Evolutionary conservation across 2,329 filamentous ascomycete species (phyloP).

Genomic region (Emericellopsis atlantica): DNA sequence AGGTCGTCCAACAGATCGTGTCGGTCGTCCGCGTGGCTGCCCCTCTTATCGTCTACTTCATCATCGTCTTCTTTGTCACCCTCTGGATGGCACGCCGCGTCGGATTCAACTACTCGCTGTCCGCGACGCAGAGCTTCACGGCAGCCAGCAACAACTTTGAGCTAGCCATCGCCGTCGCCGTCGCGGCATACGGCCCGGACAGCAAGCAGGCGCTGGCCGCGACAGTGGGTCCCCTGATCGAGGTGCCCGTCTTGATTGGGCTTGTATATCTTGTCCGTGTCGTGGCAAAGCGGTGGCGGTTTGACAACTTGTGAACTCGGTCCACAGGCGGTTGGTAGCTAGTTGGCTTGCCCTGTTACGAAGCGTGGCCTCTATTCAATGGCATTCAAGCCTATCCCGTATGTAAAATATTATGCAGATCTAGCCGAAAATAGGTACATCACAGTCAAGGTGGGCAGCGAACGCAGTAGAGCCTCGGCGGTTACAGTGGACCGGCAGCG

Average conservation of each 20-base stretch:
- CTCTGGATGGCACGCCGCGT: conserved; percentile 46
- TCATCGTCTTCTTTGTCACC: conserved; percentile 60
- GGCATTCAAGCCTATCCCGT: no score
- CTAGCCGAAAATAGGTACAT: no score
- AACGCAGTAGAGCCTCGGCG: no score
- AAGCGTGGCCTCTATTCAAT: no score
- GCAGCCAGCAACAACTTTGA: conserved; percentile 89
- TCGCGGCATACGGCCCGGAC: conserved; percentile 65
- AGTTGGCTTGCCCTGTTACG: no score
- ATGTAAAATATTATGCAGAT: no score
- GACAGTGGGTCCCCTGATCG: conserved; percentile 75
- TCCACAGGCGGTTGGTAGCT: no score
- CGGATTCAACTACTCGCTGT: conserved; percentile 62
- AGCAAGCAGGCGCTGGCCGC: conserved; percentile 72
- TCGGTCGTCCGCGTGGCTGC: conserved; percentile 72
- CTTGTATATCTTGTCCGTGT: conserved; percentile 72
- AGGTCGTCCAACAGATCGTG: conserved; percentile 72
- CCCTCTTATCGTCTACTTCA: conserved; percentile 72
- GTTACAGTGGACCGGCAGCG: no score
- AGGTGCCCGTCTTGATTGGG: conserved; percentile 69
- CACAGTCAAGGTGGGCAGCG: no score
- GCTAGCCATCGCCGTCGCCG: conserved; percentile 82
- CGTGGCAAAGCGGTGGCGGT: no score
- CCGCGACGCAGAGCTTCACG: conserved; percentile 72
- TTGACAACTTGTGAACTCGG: no score